These are phyloP conservation scores for Zoysia japonica DNA, from an alignment of 176 grass and related monocot species.

Conservation along the genomic window DNA sequence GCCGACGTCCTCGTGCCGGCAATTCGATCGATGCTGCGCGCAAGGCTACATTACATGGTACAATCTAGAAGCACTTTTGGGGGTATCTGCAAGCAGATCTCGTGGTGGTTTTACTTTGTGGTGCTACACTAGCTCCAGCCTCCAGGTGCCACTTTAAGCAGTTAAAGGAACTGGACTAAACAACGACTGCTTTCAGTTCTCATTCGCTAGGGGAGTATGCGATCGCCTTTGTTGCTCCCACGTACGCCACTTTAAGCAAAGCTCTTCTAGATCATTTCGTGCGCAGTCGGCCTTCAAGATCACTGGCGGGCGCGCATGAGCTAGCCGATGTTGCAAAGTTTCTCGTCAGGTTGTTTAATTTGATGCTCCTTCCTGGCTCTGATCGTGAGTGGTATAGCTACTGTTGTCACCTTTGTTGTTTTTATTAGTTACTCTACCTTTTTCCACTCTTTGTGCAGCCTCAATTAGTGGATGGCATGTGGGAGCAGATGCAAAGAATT, in stretches of 20 bases:
- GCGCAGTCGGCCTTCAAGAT: neutral
- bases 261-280: neutral
- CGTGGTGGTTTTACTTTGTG: neutral
- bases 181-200: conserved; percentile 17
- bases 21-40: neutral
- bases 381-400: too few relatives aligned
- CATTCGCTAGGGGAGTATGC: neutral
- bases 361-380: too few relatives aligned
- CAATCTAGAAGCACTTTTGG: conserved; percentile 4
- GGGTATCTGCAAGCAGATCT: neutral
- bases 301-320: neutral
- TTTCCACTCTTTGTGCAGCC: too few relatives aligned
- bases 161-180: conserved; percentile 17
- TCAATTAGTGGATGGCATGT: too few relatives aligned
- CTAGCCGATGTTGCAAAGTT: neutral
- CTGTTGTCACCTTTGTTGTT: too few relatives aligned
- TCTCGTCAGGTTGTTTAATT: too few relatives aligned
- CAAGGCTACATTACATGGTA: neutral
- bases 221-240: neutral
- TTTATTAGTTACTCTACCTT: too few relatives aligned
- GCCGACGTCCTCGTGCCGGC: too few relatives aligned
- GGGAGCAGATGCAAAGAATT: too few relatives aligned
- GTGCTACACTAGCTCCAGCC: neutral
- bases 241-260: neutral
- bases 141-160: neutral